Conservation (phyloP, 192 early-diverging fungal genomes). For the Phycomyces blakesleeanus region DNA sequence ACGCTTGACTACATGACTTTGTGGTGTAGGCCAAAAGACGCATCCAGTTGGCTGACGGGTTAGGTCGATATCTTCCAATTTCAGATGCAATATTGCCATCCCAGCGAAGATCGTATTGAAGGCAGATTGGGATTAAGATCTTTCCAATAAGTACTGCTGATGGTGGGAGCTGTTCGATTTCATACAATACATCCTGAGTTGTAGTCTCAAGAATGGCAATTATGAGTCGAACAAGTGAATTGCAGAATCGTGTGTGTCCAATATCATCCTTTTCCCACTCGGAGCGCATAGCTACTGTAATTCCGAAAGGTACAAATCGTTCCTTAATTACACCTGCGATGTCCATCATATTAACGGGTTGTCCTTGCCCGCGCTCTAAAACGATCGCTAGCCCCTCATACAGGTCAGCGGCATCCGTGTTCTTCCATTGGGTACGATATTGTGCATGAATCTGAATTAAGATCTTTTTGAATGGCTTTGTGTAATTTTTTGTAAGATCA, state of each 20-base stretch:
- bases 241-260: conserved; percentile 37
- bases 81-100: conserved; percentile 7
- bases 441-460: conserved; percentile 27
- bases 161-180: conserved; percentile 40
- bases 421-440: conserved; percentile 40
- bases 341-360: conserved; percentile 23
- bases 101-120: conserved; percentile 40
- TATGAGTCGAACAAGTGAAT: conserved; percentile 44
- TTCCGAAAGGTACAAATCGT: conserved; percentile 38
- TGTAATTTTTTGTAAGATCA: conserved; percentile 21
- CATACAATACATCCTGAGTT: conserved; percentile 37
- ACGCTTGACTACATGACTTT: conserved; percentile 27
- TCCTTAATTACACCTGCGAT: conserved; percentile 40
- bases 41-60: conserved; percentile 25
- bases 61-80: background rate
- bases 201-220: conserved; percentile 48
- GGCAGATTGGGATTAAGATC: conserved; percentile 47
- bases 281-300: conserved; percentile 31
- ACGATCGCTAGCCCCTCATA: conserved; percentile 42
- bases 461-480: conserved; percentile 20
- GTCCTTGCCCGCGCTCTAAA: conserved; percentile 30
- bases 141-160: conserved; percentile 45
- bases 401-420: conserved; percentile 44
- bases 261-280: conserved; percentile 38
- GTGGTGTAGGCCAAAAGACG: conserved; percentile 19